Evolutionary conservation across 495 filamentous ascomycete species (phyloP), one percentile per base, ranked within the genome.

Genomic region (Neurospora sp.): DNA sequence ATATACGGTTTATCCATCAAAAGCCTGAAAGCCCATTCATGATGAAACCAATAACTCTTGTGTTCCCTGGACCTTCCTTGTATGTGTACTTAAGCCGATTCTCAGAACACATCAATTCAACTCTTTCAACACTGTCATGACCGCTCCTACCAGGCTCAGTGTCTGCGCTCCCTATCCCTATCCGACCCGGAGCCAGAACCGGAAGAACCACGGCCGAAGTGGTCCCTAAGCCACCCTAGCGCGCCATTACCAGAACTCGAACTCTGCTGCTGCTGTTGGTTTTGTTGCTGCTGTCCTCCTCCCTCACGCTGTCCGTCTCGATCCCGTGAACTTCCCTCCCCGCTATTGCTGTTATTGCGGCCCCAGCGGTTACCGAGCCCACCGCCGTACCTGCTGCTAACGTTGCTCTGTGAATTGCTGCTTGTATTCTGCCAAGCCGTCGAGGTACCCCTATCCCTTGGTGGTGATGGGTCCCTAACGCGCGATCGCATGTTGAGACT

Each of bases 211-310:
- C 76, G 44, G n/a, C 65, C 68, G 22, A 79, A 73, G 69, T 79
- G 76, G 12, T 77, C 72, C 68, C 78, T 73, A 17, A 78, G 45
- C 78, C 78, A 79, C 10, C 68, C 73, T 5, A 78, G 37, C 61
- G 76, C 39, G 27, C 42, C 31, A 22, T 71, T 71, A 41, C 68
- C n/a, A 70, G 38, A 38, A 68, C 53, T 22, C 65, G 40, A 12
- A 14, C 31, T n/a, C 40, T 73, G 22, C 61, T 70, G n/a, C 27
- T 27, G 16, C 69, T 40, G 44, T 35, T 40, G 70, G 0, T 31
- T 16, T 22, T 72, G 27, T 8, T 69, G 17, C 2, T 38, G 71
- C 14, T 27, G 35, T 38, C 10, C 20, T 16, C 4, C 40, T 42
- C 22, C 39, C 10, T 59, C 20, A 27, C 20, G 20, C 22, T 59